Evolutionary conservation across 2,329 filamentous ascomycete species (phyloP), one percentile per base, ranked within the genome.

Genomic region (Neonectria neomacrospora): DNA sequence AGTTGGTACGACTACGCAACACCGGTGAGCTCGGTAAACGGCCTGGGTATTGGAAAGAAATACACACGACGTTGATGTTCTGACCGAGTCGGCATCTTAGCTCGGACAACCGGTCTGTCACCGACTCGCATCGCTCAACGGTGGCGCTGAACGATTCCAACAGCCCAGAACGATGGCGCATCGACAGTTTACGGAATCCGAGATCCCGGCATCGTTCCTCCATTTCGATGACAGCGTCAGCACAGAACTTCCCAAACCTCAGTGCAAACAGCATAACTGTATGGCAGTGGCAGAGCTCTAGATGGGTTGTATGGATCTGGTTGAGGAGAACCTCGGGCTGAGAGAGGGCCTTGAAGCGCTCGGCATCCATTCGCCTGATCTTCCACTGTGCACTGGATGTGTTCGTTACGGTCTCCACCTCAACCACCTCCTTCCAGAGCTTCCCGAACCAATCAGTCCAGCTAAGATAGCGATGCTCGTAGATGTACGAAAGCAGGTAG

Each of bases 11-110:
- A 54, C 52, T 54, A 18, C 12, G 16, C 7, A n/a, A 30, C n/a
- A 28, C 12, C 6, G 14, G 44, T 47, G 22, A 28, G 44, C 44
- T 48, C 32, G 3, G 12, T 20, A 26, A 41, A 41, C n/a, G 8
- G 9, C 37, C 16, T 41, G 8, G 7, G n/a, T 9, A 9, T 18
- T 16, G 7, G 16, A 23, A 32, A 54, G 16, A 20, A 28, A 44
- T 48, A 20, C 34, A 9, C 34, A 65, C 63, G 54, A 62, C 58
- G 30, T 65, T 62, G 30, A 65, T 65, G 23, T 61, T 54, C 5
- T 54, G 47, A 12, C 22, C 44, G 10, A 65, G 30, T 22, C 57
- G 48, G 3, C 23, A 23, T 5, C 22, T 57, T 4, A 65, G 30
- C 23, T 61, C 58, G 7, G 32, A 30, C 11, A 62, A 6, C 16